Base-by-base conservation (phyloP, 2,329 filamentous ascomycete species). In the Rhynchosporium graminicola region DNA sequence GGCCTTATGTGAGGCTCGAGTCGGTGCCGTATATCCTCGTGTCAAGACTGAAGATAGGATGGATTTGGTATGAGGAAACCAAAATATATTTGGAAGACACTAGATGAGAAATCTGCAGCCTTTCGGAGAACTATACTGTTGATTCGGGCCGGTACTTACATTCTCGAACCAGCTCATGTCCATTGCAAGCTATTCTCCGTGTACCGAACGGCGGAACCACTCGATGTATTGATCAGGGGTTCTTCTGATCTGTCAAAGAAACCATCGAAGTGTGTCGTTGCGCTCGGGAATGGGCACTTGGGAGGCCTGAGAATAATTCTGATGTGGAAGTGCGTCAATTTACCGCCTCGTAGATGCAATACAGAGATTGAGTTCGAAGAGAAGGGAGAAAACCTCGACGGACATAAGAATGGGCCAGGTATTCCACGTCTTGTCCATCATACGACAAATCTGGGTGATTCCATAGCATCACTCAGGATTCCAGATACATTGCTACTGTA, bases 391-490 rank as follows among this genome's bases (percentile, higher is more conserved):
- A 10, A 68, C 58, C n/a, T 71, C 67, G 10, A 70, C 59, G 12
- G 63, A 65, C 5, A 66, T 67, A 31, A 69, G 68, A 8, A 66
- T 59, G 4, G 70, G 51, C 9, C 68, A 64, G 54, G 69, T 63
- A 38, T 66, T 69, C 69, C 67, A 70, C 10, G 65, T 64, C 26
- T 66, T 62, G 40, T 50, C 61, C 13, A 70, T 54, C 26, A 67
- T 42, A 15, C 65, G 50, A 50, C 68, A 70, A 5, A 68, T 57
- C 10, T 64, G 38, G 9, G 64, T 47, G 46, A 70, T 26, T 70
- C 60, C 9, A 70, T 50, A 20, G 50, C 59, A 9, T 65, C 56
- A 28, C 61, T 69, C n/a, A 57, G 15, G 3, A 65, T 59, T 9
- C 60, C 64, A 10, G 63, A 56, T 56, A 67, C 56, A 31, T 68